A percentile compares a stretch with the other conserved stretches of the same genome.
Conservation (phyloP, 2,329 filamentous ascomycete genomes). For the Ambrosiella xylebori region DNA sequence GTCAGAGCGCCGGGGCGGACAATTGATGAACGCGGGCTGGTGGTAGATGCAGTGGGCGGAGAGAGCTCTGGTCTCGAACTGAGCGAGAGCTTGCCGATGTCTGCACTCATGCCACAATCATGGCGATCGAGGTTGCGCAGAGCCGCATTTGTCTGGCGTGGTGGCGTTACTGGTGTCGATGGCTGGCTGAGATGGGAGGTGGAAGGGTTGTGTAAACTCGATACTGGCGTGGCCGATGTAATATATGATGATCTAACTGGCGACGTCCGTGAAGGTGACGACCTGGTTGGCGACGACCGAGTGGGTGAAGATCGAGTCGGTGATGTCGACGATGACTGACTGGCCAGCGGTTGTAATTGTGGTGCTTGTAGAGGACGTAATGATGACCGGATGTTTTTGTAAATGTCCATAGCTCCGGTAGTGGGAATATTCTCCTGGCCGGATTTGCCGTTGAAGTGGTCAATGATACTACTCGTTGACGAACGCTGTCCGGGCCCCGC, state of each 20-base stretch:
- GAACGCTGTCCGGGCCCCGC: conserved; percentile 28
- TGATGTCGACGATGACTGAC: background rate
- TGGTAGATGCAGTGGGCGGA: conserved; percentile 27
- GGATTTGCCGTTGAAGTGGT: conserved; percentile 12
- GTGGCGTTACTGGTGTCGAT: conserved; percentile 8
- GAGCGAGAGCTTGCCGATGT: conserved; percentile 38
- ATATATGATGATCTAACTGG: conserved; percentile 8
- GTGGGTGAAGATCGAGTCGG: conserved; percentile 8
- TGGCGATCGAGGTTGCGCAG: conserved; percentile 20
- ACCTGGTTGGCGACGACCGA: conserved; percentile 8
- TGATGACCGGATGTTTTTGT: conserved; percentile 49
- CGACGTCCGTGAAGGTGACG: conserved; percentile 9
- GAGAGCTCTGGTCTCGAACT: conserved; percentile 26
- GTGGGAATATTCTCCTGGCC: conserved; percentile 37
- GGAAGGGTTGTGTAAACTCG: background rate
- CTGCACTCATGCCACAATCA: conserved; percentile 47
- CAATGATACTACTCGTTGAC: conserved; percentile 6
- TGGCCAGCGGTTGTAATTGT: conserved; percentile 25
- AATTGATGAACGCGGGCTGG: conserved; percentile 32
- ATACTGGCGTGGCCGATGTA: conserved; percentile 2
- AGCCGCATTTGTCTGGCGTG: conserved; percentile 1
- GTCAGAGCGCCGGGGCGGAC: conserved; percentile 28
- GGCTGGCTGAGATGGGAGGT: conserved; percentile 4
- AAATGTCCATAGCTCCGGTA: conserved; percentile 25
- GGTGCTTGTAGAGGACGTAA: conserved; percentile 56